Percentiles rank a stretch among this genome's conserved stretches.
phyloP scores from a whole-genome alignment of 352 stramenopile genomes.

The Phytophthora chlamydospora region DNA sequence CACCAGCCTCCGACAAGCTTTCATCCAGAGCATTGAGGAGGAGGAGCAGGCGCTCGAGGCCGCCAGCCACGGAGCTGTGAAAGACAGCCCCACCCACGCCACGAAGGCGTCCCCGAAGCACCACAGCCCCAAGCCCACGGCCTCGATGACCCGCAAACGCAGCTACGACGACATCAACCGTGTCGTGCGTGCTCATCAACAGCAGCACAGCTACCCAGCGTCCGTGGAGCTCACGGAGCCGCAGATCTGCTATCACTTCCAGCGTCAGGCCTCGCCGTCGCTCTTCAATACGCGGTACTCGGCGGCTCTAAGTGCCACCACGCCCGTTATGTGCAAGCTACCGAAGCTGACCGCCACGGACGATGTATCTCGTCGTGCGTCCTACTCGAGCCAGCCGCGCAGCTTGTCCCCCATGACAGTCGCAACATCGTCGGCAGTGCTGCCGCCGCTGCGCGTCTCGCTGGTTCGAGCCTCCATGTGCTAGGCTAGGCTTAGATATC shows the following conservation, averaged over 20 bases:
- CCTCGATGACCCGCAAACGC: slow-evolving; percentile 39
- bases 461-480: slow-evolving; percentile 48
- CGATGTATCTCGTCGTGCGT: slow-evolving; percentile 28
- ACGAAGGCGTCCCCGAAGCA: slow-evolving; percentile 14
- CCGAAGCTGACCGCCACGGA: slow-evolving; percentile 34
- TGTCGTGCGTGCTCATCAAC: slow-evolving; percentile 31
- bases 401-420: slow-evolving; percentile 39
- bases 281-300: slow-evolving; percentile 25
- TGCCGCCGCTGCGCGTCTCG: slow-evolving; percentile 50
- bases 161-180: slow-evolving; percentile 50
- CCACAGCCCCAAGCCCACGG: slow-evolving; percentile 15
- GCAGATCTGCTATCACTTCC: slow-evolving; percentile 42
- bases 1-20: slow-evolving; percentile 43
- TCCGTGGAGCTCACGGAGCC: slow-evolving; percentile 40
- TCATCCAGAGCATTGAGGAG: slow-evolving; percentile 68
- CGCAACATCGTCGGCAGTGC: slow-evolving; percentile 37
- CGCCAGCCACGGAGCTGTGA: slow-evolving; percentile 9
- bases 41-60: slow-evolving; percentile 48
- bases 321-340: slow-evolving; percentile 39
- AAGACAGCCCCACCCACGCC: slow-evolving; percentile 14
- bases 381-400: slow-evolving; percentile 26
- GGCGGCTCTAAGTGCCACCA: slow-evolving; percentile 10
- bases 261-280: slow-evolving; percentile 18
- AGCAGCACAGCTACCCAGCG: slow-evolving; percentile 15
- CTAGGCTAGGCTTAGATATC: slow-evolving; percentile 16